Evolutionary conservation across 768 basidiomycete genomes (phyloP).

Genomic region (Trametes cinnabarina): DNA sequence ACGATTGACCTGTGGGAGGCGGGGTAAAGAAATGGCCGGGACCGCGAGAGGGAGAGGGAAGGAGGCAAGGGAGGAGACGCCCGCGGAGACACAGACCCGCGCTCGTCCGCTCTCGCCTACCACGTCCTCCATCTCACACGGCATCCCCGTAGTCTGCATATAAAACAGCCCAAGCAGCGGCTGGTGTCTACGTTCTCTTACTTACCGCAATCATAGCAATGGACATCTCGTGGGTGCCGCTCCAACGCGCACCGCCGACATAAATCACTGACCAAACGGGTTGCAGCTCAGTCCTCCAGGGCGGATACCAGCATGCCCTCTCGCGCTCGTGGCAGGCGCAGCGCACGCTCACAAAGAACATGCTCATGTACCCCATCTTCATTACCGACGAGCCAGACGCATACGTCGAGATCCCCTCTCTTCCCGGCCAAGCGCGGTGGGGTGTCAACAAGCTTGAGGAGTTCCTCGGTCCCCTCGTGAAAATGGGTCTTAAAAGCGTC

Average conservation of each 20-base stretch:
- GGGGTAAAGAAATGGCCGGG: slow-evolving; percentile 4
- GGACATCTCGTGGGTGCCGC: slow-evolving; percentile 19
- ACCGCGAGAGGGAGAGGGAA: slow-evolving; percentile 5
- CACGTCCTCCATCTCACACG: slow-evolving; percentile 4
- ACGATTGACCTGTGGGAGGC: slow-evolving; percentile 4
- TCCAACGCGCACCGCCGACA: background rate
- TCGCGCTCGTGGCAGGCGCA: slow-evolving; percentile 85
- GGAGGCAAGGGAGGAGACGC: slow-evolving; percentile 2
- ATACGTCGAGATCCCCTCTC: slow-evolving; percentile 65
- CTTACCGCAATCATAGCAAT: background rate
- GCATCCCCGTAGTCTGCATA: background rate
- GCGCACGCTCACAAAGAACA: slow-evolving; percentile 77
- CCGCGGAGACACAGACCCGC: background rate
- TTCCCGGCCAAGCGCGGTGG: slow-evolving; percentile 92
- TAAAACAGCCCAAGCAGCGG: background rate
- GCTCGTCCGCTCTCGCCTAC: background rate
- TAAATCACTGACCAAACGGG: background rate
- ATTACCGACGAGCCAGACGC: slow-evolving; percentile 93
- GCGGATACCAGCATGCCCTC: slow-evolving; percentile 91
- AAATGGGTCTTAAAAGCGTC: slow-evolving; percentile 87
- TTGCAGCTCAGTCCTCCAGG: slow-evolving; percentile 75
- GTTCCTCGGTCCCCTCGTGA: slow-evolving; percentile 83
- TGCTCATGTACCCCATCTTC: slow-evolving; percentile 99
- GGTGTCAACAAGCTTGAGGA: slow-evolving; percentile 89
- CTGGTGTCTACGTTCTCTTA: background rate